These are phyloP conservation scores for Trichoderma pleuroti DNA, from an alignment of 2,329 filamentous ascomycete genomes.

Conservation along the genomic window DNA sequence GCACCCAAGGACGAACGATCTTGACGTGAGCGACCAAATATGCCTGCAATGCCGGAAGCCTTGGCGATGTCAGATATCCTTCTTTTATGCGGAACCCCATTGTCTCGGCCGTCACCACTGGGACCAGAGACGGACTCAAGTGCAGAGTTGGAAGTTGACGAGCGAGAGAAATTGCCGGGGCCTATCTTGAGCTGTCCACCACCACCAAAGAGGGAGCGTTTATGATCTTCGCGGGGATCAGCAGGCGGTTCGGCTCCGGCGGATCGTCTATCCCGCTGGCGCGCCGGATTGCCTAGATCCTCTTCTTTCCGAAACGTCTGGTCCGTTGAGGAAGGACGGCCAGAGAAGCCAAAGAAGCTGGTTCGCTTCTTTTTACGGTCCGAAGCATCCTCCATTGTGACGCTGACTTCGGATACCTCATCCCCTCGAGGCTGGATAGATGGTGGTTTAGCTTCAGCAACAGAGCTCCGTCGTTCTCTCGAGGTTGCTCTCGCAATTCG, in stretches of 20 bases:
- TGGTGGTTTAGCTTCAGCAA: conserved; percentile 23
- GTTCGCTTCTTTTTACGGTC: conserved; percentile 38
- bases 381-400: conserved; percentile 36
- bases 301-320: conserved; percentile 12
- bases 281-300: neutral
- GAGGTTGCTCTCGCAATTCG: conserved; percentile 38
- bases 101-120: conserved; percentile 4
- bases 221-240: conserved; percentile 33
- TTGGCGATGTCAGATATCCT: conserved; percentile 41
- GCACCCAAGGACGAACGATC: neutral
- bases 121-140: conserved; percentile 22
- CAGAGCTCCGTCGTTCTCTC: conserved; percentile 31
- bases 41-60: conserved; percentile 31
- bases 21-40: conserved; percentile 27
- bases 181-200: conserved; percentile 23
- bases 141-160: conserved; percentile 25
- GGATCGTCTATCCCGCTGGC: conserved; percentile 21
- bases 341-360: conserved; percentile 37
- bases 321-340: conserved; percentile 26
- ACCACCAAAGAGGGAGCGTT: conserved; percentile 38
- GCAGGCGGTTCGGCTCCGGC: conserved; percentile 13
- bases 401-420: conserved; percentile 41
- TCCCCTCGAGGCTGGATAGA: conserved; percentile 33
- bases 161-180: conserved; percentile 22
- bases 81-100: conserved; percentile 36